Conservation (phyloP, 2,329 filamentous ascomycete species). For the Aspergillus fischeri region DNA sequence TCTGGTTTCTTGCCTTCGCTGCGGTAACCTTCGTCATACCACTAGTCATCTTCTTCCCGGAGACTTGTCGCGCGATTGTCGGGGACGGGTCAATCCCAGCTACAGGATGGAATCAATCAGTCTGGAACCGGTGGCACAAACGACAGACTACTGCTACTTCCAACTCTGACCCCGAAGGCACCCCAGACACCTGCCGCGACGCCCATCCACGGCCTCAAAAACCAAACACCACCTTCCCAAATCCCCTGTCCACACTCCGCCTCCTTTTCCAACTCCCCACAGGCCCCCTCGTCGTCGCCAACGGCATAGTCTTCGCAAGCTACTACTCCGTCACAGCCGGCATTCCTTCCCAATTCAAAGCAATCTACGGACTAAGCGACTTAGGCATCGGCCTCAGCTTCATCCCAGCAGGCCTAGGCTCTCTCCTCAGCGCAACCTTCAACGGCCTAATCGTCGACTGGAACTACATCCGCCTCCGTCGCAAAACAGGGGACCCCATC, state of each 20-base stretch:
- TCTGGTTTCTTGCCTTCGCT: slow-evolving; percentile 51
- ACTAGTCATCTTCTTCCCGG: slow-evolving; percentile 29
- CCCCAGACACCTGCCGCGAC: not conserved
- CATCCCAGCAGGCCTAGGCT: slow-evolving; percentile 40
- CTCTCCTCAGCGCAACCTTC: slow-evolving; percentile 36
- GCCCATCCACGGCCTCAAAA: not conserved
- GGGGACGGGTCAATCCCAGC: slow-evolving; percentile 29
- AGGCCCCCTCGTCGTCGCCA: slow-evolving; percentile 30
- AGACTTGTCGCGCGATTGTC: slow-evolving; percentile 33
- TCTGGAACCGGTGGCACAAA: slow-evolving; percentile 9
- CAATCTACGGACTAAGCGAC: slow-evolving; percentile 37
- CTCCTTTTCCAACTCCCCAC: slow-evolving; percentile 32
- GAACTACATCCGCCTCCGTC: slow-evolving; percentile 39
- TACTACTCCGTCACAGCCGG: slow-evolving; percentile 42
- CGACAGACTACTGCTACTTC: not conserved
- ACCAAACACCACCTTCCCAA: slow-evolving; percentile 26
- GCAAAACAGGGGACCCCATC: slow-evolving; percentile 27
- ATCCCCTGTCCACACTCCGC: slow-evolving; percentile 33
- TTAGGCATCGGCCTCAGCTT: slow-evolving; percentile 42
- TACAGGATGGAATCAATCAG: slow-evolving; percentile 27
- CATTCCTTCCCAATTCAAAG: slow-evolving; percentile 33
- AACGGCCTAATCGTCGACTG: slow-evolving; percentile 42
- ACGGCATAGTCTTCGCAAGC: slow-evolving; percentile 37
- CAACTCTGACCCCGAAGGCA: not conserved
- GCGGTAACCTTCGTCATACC: slow-evolving; percentile 25